phyloP scores from a whole-genome alignment of 176 grass and related monocot genomes.

The Eleusine coracana region DNA sequence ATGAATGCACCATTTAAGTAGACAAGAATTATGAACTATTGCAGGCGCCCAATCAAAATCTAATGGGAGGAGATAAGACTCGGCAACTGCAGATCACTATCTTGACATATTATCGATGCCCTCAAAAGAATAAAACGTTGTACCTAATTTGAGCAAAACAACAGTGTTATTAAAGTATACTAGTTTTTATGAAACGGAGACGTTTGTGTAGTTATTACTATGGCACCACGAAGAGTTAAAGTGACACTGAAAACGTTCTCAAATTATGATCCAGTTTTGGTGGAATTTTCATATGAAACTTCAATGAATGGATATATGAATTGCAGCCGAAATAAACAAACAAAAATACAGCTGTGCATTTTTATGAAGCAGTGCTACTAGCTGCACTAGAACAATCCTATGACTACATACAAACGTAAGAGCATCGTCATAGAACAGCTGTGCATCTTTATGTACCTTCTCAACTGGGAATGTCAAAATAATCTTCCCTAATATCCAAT shows the following conservation, averaged over 20 bases:
- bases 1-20: slow-evolving; percentile 43
- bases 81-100: neutral
- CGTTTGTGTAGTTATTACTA: neutral
- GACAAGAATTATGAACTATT: slow-evolving; percentile 26
- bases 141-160: slow-evolving; percentile 3
- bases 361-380: slow-evolving; percentile 11
- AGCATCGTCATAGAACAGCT: slow-evolving; percentile 8
- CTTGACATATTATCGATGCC: neutral
- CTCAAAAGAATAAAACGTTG: slow-evolving; percentile 1
- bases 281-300: neutral
- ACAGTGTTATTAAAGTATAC: neutral
- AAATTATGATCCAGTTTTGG: neutral
- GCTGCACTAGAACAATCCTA: neutral
- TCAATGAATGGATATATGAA: neutral
- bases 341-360: neutral
- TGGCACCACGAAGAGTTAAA: neutral
- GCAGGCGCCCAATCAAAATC: slow-evolving; percentile 30
- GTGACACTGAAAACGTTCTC: neutral
- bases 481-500: slow-evolving; percentile 15
- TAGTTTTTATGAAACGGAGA: neutral
- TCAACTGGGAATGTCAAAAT: slow-evolving; percentile 26
- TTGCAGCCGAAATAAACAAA: neutral
- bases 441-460: slow-evolving; percentile 28
- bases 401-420: neutral
- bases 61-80: slow-evolving; percentile 1